These are phyloP conservation scores for Elaphomyces granulatus DNA, from an alignment of 495 filamentous ascomycete species.

Conservation along the genomic window DNA sequence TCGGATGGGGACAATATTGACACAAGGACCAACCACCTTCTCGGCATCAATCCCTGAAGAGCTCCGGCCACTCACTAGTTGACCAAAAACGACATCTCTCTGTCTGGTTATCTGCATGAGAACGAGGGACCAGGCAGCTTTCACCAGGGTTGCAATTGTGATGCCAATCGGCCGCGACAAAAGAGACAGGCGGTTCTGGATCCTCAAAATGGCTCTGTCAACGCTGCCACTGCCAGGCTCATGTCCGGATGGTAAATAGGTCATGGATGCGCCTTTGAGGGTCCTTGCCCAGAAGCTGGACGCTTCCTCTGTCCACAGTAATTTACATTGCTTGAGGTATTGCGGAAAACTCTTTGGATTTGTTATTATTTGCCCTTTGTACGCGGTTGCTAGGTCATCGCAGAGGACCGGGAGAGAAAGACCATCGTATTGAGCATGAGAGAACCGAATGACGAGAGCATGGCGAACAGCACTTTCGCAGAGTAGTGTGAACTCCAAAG, in stretches of 20 bases:
- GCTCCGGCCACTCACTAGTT: conserved; percentile 13
- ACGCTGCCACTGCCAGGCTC: not conserved
- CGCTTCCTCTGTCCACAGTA: conserved; percentile 8
- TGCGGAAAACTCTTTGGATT: conserved; percentile 35
- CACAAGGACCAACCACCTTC: conserved; percentile 40
- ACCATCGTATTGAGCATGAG: conserved; percentile 57
- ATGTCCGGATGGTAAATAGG: conserved; percentile 9
- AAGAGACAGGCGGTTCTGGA: not conserved
- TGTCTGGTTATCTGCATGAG: conserved; percentile 34
- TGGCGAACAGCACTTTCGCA: conserved; percentile 21
- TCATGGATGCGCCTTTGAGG: conserved; percentile 36
- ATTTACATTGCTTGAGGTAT: conserved; percentile 25
- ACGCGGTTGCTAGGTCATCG: conserved; percentile 31
- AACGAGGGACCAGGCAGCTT: conserved; percentile 38
- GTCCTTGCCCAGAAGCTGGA: conserved; percentile 37
- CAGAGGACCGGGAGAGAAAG: conserved; percentile 46
- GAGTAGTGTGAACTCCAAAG: conserved; percentile 39
- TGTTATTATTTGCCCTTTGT: conserved; percentile 19
- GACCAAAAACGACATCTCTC: conserved; percentile 2
- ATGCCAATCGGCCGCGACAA: not conserved
- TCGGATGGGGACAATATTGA: conserved; percentile 45
- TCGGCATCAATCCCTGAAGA: conserved; percentile 35
- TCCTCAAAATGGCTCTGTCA: not conserved
- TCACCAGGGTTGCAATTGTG: conserved; percentile 33
- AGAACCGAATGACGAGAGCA: conserved; percentile 42